A percentile compares a stretch with the other conserved stretches of the same genome.
These are phyloP conservation scores for Lachancea nothofagi DNA, from an alignment of 805 yeast species.

Conservation along the genomic window DNA sequence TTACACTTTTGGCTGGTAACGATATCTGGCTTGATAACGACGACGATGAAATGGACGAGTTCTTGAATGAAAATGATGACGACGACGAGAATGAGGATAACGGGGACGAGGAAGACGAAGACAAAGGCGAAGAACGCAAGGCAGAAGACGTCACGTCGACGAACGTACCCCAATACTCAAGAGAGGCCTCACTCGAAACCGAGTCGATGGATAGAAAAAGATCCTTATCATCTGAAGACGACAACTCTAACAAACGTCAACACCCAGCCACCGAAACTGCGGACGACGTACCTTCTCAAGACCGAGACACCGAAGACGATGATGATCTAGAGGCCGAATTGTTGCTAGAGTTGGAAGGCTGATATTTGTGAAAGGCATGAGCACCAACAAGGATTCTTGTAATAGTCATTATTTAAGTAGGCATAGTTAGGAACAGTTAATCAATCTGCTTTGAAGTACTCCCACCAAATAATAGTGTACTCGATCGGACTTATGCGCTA, in stretches of 20 bases:
- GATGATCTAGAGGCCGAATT: slow-evolving; percentile 31
- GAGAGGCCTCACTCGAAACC: slow-evolving; percentile 1
- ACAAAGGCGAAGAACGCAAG: neutral
- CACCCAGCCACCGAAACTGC: neutral
- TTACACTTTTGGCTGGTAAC: slow-evolving; percentile 27
- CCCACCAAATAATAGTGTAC: too few species aligned
- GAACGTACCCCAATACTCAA: neutral
- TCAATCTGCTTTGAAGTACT: too few species aligned
- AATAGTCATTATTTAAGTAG: too few species aligned
- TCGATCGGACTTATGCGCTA: too few species aligned
- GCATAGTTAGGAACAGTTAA: too few species aligned
- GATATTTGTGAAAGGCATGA: too few species aligned
- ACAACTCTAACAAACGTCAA: slow-evolving; percentile 1
- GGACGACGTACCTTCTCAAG: neutral
- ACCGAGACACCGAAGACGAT: slow-evolving; percentile 18
- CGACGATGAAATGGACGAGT: slow-evolving; percentile 31
- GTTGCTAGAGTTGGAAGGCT: slow-evolving; percentile 25
- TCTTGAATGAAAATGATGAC: slow-evolving; percentile 24
- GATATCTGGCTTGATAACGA: slow-evolving; percentile 32
- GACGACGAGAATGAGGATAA: slow-evolving; percentile 14
- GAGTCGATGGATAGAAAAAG: slow-evolving; percentile 8
- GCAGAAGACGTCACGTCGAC: neutral
- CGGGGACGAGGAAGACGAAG: slow-evolving; percentile 6
- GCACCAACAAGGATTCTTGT: too few species aligned
- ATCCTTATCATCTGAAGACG: neutral